These are phyloP conservation scores for Echria macrotheca DNA, from an alignment of 495 filamentous ascomycete genomes.

Conservation along the genomic window DNA sequence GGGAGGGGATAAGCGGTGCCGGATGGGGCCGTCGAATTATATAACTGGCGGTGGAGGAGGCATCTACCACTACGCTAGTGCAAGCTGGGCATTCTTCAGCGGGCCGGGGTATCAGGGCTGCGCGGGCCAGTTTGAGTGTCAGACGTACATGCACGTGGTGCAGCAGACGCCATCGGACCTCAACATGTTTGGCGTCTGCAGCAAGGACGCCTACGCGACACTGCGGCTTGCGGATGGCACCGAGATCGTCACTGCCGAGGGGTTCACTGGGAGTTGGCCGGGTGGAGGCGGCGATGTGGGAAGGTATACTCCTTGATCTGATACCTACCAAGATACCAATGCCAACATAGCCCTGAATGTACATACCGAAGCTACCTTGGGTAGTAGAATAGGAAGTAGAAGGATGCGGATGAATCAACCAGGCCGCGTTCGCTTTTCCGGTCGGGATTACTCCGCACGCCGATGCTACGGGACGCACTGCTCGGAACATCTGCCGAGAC, in stretches of 20 bases:
- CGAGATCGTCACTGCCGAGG: slow-evolving; percentile 22
- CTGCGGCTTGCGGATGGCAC: slow-evolving; percentile 29
- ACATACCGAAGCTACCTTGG: no score
- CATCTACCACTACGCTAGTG: slow-evolving; percentile 54
- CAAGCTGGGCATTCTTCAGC: slow-evolving; percentile 68
- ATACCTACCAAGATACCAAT: no score
- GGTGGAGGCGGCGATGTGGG: slow-evolving; percentile 46
- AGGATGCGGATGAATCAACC: no score
- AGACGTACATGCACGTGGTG: slow-evolving; percentile 36
- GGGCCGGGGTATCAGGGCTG: slow-evolving; percentile 32
- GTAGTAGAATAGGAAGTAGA: no score
- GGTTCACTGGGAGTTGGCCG: slow-evolving; percentile 49
- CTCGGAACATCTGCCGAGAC: slow-evolving; percentile 14
- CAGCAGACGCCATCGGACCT: slow-evolving; percentile 27
- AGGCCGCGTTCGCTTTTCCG: slow-evolving; percentile 11
- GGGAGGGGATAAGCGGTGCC: slow-evolving; percentile 35
- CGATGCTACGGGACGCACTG: not conserved
- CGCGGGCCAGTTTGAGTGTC: slow-evolving; percentile 27
- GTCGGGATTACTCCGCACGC: slow-evolving; percentile 2
- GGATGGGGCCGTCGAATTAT: slow-evolving; percentile 38
- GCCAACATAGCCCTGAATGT: no score
- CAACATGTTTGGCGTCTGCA: slow-evolving; percentile 37
- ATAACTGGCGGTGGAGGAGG: slow-evolving; percentile 54
- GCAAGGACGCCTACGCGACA: slow-evolving; percentile 24
- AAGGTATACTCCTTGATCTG: slow-evolving; percentile 26